A percentile compares a stretch with the other conserved stretches of the same genome.
These are phyloP conservation scores for Venturia asperata DNA, from an alignment of 2,329 filamentous ascomycete genomes.

Conservation along the genomic window DNA sequence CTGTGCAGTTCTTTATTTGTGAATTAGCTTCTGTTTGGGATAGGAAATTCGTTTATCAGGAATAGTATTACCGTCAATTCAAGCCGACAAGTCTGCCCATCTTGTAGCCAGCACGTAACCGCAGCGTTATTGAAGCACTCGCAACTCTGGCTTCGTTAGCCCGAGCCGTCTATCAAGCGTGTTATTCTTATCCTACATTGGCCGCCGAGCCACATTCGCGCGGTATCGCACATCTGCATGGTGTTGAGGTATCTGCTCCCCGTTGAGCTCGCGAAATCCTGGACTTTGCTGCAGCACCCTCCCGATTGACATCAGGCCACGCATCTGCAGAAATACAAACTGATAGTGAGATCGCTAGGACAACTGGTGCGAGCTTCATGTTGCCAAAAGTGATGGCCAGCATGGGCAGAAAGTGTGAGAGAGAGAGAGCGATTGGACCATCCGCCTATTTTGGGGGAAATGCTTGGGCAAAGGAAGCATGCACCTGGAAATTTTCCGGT, in stretches of 20 bases:
- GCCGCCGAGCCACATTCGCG: not conserved
- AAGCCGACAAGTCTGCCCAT: not conserved
- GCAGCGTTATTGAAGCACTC: slow-evolving; percentile 11
- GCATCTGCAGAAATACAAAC: not conserved
- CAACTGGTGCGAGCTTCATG: slow-evolving; percentile 1
- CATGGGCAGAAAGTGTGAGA: not conserved
- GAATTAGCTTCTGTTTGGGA: not conserved
- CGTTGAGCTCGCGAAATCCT: not conserved
- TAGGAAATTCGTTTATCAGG: not conserved
- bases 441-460: too few species aligned
- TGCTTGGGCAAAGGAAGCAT: too few species aligned
- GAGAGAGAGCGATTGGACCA: not conserved
- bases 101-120: not conserved
- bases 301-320: not conserved
- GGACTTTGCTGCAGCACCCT: not conserved
- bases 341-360: not conserved
- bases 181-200: not conserved
- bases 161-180: too few species aligned
- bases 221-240: slow-evolving; percentile 7
- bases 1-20: not conserved
- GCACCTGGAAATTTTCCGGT: not conserved
- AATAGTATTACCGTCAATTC: not conserved
- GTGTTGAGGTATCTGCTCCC: not conserved
- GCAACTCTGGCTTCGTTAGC: slow-evolving; percentile 3
- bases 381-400: not conserved